These are phyloP conservation scores for Kuraishia borneana DNA, from an alignment of 805 yeast genomes.

Conservation along the genomic window DNA sequence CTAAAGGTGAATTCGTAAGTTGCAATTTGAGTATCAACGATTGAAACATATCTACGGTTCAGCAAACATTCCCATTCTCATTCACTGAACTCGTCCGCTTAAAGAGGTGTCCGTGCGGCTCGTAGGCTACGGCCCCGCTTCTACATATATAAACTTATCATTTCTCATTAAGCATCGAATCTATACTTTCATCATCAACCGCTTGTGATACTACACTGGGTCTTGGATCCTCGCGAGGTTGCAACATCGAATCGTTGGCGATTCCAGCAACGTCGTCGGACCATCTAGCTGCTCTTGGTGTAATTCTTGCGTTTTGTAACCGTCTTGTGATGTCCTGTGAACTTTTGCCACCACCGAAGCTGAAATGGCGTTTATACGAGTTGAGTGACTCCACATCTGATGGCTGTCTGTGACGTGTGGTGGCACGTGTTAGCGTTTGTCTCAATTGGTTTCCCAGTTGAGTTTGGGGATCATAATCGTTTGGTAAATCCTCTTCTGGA, in stretches of 20 bases:
- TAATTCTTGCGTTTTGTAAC: slow-evolving; percentile 22
- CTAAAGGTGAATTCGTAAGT: no score
- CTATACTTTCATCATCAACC: no score
- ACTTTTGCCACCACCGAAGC: slow-evolving; percentile 19
- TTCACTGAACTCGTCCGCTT: no score
- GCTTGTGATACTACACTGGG: no score
- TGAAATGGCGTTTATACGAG: slow-evolving; percentile 12
- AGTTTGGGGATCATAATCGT: slow-evolving; percentile 14
- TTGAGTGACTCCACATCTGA: slow-evolving; percentile 13
- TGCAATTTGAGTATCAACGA: no score
- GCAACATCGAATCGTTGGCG: background rate
- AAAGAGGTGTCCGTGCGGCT: no score
- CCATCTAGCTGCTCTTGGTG: slow-evolving; percentile 27
- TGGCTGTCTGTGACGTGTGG: slow-evolving; percentile 6
- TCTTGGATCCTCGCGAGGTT: no score
- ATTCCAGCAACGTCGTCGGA: slow-evolving; percentile 36
- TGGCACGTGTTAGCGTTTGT: slow-evolving; percentile 13
- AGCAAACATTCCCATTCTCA: no score
- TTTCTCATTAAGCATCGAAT: no score
- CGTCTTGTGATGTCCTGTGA: slow-evolving; percentile 18
- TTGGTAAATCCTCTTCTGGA: slow-evolving; percentile 14
- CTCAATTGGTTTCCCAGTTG: slow-evolving; percentile 13
- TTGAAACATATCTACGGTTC: no score
- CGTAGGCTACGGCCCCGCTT: no score
- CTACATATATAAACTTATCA: no score